Evolutionary conservation across 2,329 filamentous ascomycete genomes (phyloP), one percentile per base, ranked within the genome.

Genomic region (Fusarium sp.): DNA sequence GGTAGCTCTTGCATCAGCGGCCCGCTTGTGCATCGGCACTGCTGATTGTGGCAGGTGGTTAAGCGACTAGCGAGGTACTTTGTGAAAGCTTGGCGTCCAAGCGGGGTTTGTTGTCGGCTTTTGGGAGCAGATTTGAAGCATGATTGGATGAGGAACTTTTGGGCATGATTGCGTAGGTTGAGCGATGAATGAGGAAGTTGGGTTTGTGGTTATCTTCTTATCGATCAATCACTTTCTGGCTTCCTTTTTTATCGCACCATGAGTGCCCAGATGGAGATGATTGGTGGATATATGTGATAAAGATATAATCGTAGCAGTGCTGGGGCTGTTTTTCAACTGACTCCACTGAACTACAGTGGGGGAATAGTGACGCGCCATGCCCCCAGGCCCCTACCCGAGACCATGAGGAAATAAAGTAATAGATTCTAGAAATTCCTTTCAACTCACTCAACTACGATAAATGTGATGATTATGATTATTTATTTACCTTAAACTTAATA

Each of bases 21-120:
- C 20, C 68, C 68, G 68, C 63, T 46, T 45, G 49, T 50, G 63
- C 64, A 68, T 71, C 68, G 68, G 68, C 46, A 71, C 60, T 44
- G 8, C 68, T 71, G 32, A 25, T 71, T 71, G 29, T 18, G 68
- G 68, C 53, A 71, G 68, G 68, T 71, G 58, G 46, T 52, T 44
- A 52, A 18, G n/a, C n/a, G 11, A 4, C 27, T 42, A 8, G 24
- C 12, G 14, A 49, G 68, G 68, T 44, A 71, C 68, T 71, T 71
- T 71, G 58, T 70, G 38, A 47, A 43, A 40, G 34, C 68, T 71
- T 71, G 68, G 68, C 68, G 32, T 22, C 34, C 8, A 27, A 30
- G 68, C 68, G 68, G 68, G 68, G 68, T 22, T 55, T 50, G 32
- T 53, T 25, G n/a, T 29, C 24, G 50, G 14, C 34, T 53, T n/a